A percentile compares a stretch with the other conserved stretches of the same genome.
Evolutionary conservation across 768 basidiomycete species (phyloP).

Genomic region (Mycena venus): DNA sequence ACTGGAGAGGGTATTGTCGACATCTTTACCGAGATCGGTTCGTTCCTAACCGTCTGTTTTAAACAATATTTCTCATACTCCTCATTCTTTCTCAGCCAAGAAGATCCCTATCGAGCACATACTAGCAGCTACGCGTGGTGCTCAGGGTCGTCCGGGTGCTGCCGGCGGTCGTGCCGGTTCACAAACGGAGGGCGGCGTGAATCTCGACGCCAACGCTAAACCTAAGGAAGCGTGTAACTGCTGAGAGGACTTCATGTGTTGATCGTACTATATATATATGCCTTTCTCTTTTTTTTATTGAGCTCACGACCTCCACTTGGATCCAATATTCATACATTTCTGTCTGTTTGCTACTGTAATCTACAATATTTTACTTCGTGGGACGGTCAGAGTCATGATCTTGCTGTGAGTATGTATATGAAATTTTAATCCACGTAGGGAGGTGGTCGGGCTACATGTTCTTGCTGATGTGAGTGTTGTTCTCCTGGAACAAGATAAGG

Average conservation of each 20-base stretch:
- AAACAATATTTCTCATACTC: constrained; percentile 3
- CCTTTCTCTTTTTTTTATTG: constrained; percentile 12
- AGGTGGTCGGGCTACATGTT: constrained; percentile 69
- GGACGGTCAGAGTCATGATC: background rate
- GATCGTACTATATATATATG: constrained; percentile 36
- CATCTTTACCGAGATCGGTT: constrained; percentile 98
- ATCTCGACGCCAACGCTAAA: constrained; percentile 78
- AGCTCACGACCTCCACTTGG: constrained; percentile 14
- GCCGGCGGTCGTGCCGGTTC: constrained; percentile 65
- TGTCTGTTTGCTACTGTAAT: constrained; percentile 33
- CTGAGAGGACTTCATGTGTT: constrained; percentile 52
- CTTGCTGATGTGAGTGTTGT: constrained; percentile 58
- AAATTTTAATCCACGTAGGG: constrained; percentile 70
- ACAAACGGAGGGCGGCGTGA: constrained; percentile 72
- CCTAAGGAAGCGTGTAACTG: constrained; percentile 87
- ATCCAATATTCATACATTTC: constrained; percentile 31
- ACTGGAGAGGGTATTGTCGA: constrained; percentile 96
- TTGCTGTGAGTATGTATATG: background rate
- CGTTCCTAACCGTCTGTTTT: constrained; percentile 43
- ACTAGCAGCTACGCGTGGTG: constrained; percentile 84
- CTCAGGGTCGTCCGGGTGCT: constrained; percentile 71
- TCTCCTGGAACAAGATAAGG: constrained; percentile 77
- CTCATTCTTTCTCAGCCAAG: constrained; percentile 52
- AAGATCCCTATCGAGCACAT: constrained; percentile 92
- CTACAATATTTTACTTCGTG: constrained; percentile 23